A percentile compares a stretch with the other conserved stretches of the same genome.
These are phyloP conservation scores for Pseudogymnoascus sp. DNA, from an alignment of 2,329 filamentous ascomycete genomes.

Conservation along the genomic window DNA sequence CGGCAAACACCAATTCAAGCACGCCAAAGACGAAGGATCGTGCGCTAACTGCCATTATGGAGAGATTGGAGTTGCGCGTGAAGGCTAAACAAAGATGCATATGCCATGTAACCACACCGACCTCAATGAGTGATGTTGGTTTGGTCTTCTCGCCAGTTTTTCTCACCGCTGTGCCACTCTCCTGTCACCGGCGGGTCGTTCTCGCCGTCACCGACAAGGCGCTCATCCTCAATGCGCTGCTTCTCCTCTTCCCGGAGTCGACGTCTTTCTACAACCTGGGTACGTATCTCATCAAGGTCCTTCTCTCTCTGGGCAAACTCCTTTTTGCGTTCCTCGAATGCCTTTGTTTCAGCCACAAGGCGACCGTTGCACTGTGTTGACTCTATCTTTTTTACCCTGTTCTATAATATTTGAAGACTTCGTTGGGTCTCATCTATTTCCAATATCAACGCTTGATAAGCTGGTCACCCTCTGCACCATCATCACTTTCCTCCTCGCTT, in stretches of 20 bases:
- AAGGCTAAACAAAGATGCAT: background rate
- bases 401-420: background rate
- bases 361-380: background rate
- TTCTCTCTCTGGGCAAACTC: too few relatives aligned
- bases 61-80: background rate
- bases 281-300: too few relatives aligned
- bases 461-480: conserved; percentile 24
- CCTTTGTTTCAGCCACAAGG: too few relatives aligned
- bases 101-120: background rate
- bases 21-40: background rate
- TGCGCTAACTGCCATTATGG: fast-evolving
- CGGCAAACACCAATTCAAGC: background rate
- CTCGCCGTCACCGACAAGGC: background rate
- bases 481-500: conserved; percentile 20
- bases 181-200: background rate
- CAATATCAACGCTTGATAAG: conserved; percentile 21
- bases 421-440: background rate
- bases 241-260: too few relatives aligned
- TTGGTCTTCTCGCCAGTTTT: background rate
- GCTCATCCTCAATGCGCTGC: too few relatives aligned
- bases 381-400: background rate
- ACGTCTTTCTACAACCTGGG: too few relatives aligned
- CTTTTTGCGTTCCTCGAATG: too few relatives aligned
- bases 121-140: too few relatives aligned
- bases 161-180: background rate